Evolutionary conservation across 768 basidiomycete species (phyloP).

Genomic region (Hypsizygus marmoreus): DNA sequence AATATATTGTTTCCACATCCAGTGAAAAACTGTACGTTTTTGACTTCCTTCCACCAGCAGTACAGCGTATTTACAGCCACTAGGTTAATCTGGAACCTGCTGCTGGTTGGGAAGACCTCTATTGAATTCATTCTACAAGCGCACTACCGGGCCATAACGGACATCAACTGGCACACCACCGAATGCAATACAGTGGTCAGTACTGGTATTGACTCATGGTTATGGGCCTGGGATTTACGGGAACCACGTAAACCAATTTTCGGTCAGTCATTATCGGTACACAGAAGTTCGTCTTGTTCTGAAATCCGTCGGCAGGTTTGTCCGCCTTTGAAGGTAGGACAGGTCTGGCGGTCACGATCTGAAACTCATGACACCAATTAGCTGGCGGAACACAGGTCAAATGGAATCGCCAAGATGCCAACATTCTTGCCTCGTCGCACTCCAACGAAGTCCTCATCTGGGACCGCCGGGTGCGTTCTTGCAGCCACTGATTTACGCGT

Average conservation of each 20-base stretch:
- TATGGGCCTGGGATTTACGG: constrained; percentile 93
- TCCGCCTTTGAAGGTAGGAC: constrained; percentile 46
- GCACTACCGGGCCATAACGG: constrained; percentile 95
- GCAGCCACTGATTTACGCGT: not conserved
- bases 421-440: constrained; percentile 90
- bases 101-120: constrained; percentile 68
- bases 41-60: not conserved
- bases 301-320: constrained; percentile 25
- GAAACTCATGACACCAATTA: constrained; percentile 25
- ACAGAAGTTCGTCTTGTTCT: constrained; percentile 36
- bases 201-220: constrained; percentile 90
- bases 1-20: constrained; percentile 87
- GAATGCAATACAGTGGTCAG: constrained; percentile 87
- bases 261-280: constrained; percentile 60
- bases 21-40: constrained; percentile 78
- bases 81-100: constrained; percentile 94
- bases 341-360: not conserved
- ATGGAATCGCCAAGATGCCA: constrained; percentile 88
- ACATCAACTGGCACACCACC: constrained; percentile 94
- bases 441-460: constrained; percentile 86
- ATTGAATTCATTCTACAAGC: constrained; percentile 85
- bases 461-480: constrained; percentile 79
- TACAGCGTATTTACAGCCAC: not conserved
- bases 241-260: constrained; percentile 69
- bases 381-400: constrained; percentile 94